Base-by-base conservation (phyloP, 1,284 basidiomycete genomes). In the Rhodotorula sp. region DNA sequence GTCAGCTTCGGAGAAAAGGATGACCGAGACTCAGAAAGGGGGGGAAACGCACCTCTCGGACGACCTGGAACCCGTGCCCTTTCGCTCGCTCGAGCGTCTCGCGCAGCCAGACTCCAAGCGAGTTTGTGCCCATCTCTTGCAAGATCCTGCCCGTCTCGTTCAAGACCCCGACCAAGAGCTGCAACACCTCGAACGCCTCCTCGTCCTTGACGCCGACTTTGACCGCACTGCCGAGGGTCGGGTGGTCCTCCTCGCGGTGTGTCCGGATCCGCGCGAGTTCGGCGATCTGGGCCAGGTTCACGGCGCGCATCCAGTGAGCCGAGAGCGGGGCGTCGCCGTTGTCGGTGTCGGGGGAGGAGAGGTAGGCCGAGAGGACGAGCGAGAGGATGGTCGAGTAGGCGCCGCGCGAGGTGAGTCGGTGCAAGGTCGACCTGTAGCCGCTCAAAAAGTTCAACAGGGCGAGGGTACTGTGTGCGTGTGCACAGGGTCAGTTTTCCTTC, bases 361-460 rank as follows among this genome's bases (percentile, higher is more conserved):
- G 84, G 80, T 89, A 91, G 90, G 82, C 62, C 21, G 86, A 85
- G 76, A 92, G 87, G 43, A 87, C 83, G 62, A 93, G 84, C 3
- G 87, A 87, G 62, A 89, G 85, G 76, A 93, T 89, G 69, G 86
- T 87, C 80, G 92, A 89, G 85, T 88, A 92, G 73, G 90, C 90
- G 34, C 91, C 91, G 50, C 89, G 86, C 21, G 87, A 86, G 14
- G 88, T 87, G 66, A 86, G 85, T 43, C 82, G 80, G 79, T 91
- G 90, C 52, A 93, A 84, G 2, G 88, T 86, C 10, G 85, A 82
- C 43, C 90, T 87, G 79, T 90, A 93, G 47, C 90, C 90, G 1
- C 89, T 90, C 14, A 85, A 89, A 79, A 92, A 90, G 79, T 92
- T 92, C 48, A 93, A 84, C 14, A 93, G 83, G 2, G 88, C 87